Evolutionary conservation across 306 rosid genomes (phyloP), one percentile per base, ranked within the genome.

Genomic region (Cyamopsis tetragonoloba): DNA sequence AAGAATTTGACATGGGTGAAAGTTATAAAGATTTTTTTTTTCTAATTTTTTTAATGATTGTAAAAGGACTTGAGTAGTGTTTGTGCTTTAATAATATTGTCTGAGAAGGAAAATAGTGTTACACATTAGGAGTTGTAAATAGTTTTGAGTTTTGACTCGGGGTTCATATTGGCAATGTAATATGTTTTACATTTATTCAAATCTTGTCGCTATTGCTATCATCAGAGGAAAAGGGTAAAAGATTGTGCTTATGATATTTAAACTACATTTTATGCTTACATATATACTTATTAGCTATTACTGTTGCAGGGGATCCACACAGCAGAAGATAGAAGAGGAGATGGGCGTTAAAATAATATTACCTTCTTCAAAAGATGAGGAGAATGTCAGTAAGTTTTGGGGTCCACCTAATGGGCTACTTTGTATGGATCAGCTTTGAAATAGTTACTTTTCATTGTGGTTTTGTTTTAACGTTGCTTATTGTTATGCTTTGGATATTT

Each of bases 271-370:
- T 34, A 28, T 66, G 37, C 44, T 12, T 53, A 53, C 54, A 48
- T 56, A 46, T 39, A 66, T 71, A 43, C 44, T 41, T 46, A 19
- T 38, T 71, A 43, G 39, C 35, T 46, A 19, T 38, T 68, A 62
- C 8, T 67, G 23, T 51, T 75, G 70, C 88, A 92, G 96, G 77
- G 96, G 93, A 72, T 82, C 76, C 60, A 87, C 87, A 0, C 96
- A 84, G 68, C 82, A 78, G 70, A 77, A 17, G 77, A 83, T 92
- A 71, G 98, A 92, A 83, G 87, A 84, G 35, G 91, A 86, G 75
- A 76, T 68, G 77, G 86, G 89, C 66, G 96, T 92, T 63, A 84
- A 83, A 72, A 86, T 92, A 77, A 60, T 72, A 64, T 43, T 89
- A 73, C 96, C 98, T 32, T 61, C 81, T 34, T 89, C 93, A 64